Conservation (phyloP, 208 protist genomes). For the Leptomonas pyrrhocoris region DNA sequence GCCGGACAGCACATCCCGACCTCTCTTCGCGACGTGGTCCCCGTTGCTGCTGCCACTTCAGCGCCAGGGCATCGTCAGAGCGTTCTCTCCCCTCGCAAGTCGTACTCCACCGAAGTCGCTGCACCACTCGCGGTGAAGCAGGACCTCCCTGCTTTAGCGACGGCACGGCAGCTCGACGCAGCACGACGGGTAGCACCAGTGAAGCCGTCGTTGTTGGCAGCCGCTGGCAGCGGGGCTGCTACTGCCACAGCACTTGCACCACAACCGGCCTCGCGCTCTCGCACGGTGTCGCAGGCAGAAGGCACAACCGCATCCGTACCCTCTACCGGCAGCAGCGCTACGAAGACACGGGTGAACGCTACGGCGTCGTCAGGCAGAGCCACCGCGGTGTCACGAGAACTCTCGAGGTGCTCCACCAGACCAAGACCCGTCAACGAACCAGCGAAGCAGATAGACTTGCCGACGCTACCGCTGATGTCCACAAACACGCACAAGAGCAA, state of each 20-base stretch:
- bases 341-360: background rate
- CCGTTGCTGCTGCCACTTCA: too few species aligned
- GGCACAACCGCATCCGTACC: background rate
- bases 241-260: background rate
- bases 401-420: too few species aligned
- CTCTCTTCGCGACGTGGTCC: background rate
- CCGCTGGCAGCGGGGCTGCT: background rate
- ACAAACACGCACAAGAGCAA: background rate
- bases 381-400: too few species aligned
- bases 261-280: conserved; percentile 8
- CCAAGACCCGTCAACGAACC: background rate
- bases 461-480: background rate
- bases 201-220: background rate
- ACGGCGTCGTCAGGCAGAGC: too few species aligned
- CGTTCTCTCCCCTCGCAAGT: background rate
- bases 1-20: conserved; percentile 1
- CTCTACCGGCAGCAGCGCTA: background rate
- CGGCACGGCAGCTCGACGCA: background rate
- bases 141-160: background rate
- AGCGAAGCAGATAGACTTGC: background rate
- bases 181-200: background rate
- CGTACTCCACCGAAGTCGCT: background rate
- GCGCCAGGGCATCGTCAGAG: too few species aligned
- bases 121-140: background rate
- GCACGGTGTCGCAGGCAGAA: conserved; percentile 6